Evolutionary conservation across 768 basidiomycete species (phyloP), one percentile per base, ranked within the genome.

Genomic region (Suillus cothurnatus): DNA sequence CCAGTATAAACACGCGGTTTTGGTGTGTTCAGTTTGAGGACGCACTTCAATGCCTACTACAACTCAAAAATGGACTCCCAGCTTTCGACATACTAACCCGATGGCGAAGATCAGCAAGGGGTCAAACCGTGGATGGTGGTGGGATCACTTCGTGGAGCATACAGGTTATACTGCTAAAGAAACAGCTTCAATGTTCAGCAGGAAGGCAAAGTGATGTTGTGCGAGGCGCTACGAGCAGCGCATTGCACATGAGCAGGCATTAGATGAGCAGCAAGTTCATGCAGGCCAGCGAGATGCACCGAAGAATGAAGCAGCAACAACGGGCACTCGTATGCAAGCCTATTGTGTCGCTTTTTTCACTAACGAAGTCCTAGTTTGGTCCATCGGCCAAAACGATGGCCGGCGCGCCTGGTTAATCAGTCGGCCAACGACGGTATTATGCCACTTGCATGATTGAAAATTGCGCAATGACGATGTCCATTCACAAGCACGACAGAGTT

Each of bases 341-440:
- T 12, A n/a, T 49, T 23, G 47, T 49, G 47, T 49, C 32, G 11
- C 47, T 23, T 49, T 23, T 49, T 12, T 12, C 14, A 4, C 47
- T 49, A 49, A 49, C 47, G 47, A 49, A 49, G 23, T 49, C 6
- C n/a, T 53, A 64, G 66, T 67, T 43, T 68, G 68, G 68, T 66
- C 61, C 19, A 64, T 12, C 28, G 66, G 19, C n/a, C n/a, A 47
- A 23, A 67, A 5, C 14, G 63, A 67, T 26, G 1, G 39, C 39
- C 60, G 49, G 4, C 14, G 2, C 15, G 50, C n/a, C n/a, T n/a
- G n/a, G n/a, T n/a, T n/a, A n/a, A n/a, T n/a, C n/a, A n/a, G n/a
- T n/a, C n/a, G n/a, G n/a, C 65, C 62, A 2, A 49, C 8, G 11
- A 67, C 61, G 1, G 61, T 67, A n/a, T 57, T 67, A 43, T 52